Conservation (phyloP, 257 asterid species). For the Solanum chiquidenum region DNA sequence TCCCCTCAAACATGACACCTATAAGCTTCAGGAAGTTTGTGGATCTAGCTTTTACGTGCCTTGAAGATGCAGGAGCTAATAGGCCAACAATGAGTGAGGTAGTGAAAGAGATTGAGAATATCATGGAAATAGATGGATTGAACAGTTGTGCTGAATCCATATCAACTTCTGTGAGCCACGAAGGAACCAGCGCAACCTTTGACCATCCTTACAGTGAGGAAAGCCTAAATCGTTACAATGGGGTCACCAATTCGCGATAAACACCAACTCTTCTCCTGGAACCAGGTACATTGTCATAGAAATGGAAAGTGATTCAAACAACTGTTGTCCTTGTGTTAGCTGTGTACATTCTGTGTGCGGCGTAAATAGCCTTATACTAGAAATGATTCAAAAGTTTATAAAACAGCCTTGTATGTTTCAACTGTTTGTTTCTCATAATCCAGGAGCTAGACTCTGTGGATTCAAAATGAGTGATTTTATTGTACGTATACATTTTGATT, state of each 20-base stretch:
- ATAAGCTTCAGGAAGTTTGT: slow-evolving; percentile 1
- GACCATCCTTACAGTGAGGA: neutral
- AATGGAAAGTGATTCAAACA: neutral
- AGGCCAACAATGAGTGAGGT: slow-evolving; percentile 10
- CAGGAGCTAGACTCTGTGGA: neutral
- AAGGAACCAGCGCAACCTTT: slow-evolving; percentile 10
- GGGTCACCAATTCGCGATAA: neutral
- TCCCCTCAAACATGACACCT: neutral
- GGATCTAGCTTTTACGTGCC: slow-evolving; percentile 1
- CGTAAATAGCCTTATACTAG: neutral
- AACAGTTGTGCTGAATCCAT: neutral
- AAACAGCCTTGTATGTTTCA: neutral
- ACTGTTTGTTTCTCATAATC: neutral
- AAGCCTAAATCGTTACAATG: neutral
- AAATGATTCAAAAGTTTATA: neutral
- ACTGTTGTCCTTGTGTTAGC: neutral
- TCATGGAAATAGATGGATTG: slow-evolving; percentile 3
- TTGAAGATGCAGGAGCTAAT: neutral
- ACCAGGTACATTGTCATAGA: neutral
- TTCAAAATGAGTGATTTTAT: neutral
- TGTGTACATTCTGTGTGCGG: neutral
- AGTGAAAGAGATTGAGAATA: slow-evolving; percentile 4
- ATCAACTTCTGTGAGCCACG: slow-evolving; percentile 23
- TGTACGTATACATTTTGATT: neutral
- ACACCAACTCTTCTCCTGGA: neutral